Conservation (phyloP, 208 protist species). For the Leishmania gerbilli region DNA sequence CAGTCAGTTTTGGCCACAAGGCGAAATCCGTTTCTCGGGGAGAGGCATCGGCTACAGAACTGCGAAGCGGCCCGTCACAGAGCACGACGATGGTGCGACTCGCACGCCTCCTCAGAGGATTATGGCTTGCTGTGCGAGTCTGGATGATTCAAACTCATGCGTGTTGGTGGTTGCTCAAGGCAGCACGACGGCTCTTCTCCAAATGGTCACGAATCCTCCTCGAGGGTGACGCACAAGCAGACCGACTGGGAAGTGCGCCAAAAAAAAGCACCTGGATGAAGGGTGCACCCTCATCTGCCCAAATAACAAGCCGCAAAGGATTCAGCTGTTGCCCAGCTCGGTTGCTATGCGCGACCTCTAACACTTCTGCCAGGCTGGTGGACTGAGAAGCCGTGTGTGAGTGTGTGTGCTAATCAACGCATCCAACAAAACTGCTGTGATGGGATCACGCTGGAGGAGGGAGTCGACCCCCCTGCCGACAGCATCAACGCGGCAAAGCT, state of each 20-base stretch:
- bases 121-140: not conserved
- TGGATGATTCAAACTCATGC: not conserved
- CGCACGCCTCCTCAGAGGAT: not conserved
- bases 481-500: not conserved
- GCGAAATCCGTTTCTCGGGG: not conserved
- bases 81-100: too few species aligned
- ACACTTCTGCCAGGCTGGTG: not conserved
- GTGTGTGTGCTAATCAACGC: not conserved
- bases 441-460: not conserved
- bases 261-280: not conserved
- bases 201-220: not conserved
- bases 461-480: not conserved
- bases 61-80: not conserved
- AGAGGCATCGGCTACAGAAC: not conserved
- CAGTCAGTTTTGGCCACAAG: not conserved
- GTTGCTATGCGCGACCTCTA: not conserved
- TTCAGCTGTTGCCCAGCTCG: not conserved
- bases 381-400: not conserved
- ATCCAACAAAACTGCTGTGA: not conserved
- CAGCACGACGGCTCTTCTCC: not conserved
- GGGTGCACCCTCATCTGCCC: not conserved
- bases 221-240: too few species aligned
- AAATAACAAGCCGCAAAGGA: not conserved
- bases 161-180: not conserved
- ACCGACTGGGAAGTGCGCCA: not conserved